These are phyloP conservation scores for Phragmites australis DNA, from an alignment of 176 grass and related monocot species.

Conservation along the genomic window DNA sequence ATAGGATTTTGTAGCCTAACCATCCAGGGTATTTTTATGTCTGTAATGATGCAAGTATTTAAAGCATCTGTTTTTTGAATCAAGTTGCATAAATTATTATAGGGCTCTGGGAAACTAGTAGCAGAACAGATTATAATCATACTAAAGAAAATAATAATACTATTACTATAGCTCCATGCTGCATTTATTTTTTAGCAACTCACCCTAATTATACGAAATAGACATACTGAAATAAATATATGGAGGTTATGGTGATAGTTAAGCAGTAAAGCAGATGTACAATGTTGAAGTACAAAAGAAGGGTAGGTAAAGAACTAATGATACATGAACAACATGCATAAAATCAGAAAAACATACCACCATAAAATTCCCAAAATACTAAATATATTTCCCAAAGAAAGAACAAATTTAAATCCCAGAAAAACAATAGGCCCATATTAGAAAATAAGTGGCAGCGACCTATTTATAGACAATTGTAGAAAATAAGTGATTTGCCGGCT, in stretches of 20 bases:
- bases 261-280: neutral
- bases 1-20: neutral
- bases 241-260: neutral
- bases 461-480: neutral
- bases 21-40: neutral
- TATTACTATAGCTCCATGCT: neutral
- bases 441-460: neutral
- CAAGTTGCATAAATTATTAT: neutral
- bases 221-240: conserved; percentile 7
- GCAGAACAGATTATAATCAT: conserved; percentile 8
- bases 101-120: neutral
- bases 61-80: neutral
- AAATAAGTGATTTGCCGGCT: neutral
- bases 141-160: neutral
- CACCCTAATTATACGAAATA: neutral
- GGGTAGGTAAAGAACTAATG: neutral
- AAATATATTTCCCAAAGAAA: neutral
- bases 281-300: neutral
- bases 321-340: neutral
- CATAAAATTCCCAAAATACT: neutral
- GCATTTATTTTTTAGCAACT: neutral
- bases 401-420: neutral
- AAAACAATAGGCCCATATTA: neutral
- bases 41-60: neutral
- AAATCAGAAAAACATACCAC: neutral